A percentile compares a stretch with the other conserved stretches of the same genome.
phyloP scores from a whole-genome alignment of 345 rosid genomes.

The Aegle marmelos region DNA sequence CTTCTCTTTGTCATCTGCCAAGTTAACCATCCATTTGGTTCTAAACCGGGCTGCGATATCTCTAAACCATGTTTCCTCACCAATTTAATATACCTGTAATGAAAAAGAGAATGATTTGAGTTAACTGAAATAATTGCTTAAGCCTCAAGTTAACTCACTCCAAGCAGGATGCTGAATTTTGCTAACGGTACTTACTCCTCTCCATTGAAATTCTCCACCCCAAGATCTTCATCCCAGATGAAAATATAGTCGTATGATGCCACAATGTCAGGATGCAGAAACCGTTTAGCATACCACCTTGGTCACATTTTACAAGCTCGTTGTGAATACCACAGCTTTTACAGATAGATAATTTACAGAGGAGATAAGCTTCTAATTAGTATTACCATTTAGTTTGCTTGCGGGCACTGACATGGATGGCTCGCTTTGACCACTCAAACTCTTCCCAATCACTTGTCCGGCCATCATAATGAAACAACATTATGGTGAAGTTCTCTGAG shows the following conservation, averaged over 20 bases:
- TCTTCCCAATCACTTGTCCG: constrained; percentile 83
- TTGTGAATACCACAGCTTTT: constrained; percentile 9
- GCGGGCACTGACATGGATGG: constrained; percentile 76
- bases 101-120: not conserved
- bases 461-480: constrained; percentile 93
- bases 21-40: constrained; percentile 68
- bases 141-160: constrained; percentile 3
- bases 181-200: constrained; percentile 60
- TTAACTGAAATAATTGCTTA: not conserved
- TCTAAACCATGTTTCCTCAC: constrained; percentile 81
- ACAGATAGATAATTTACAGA: not conserved
- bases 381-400: constrained; percentile 84
- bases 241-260: constrained; percentile 86
- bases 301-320: constrained; percentile 7
- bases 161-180: not conserved
- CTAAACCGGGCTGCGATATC: constrained; percentile 95
- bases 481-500: constrained; percentile 81
- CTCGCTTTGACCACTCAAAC: constrained; percentile 91
- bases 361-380: constrained; percentile 25
- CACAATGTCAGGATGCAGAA: constrained; percentile 90
- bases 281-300: constrained; percentile 99
- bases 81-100: constrained; percentile 65
- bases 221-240: constrained; percentile 98
- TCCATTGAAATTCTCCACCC: constrained; percentile 74
- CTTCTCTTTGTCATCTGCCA: constrained; percentile 96